These are phyloP conservation scores for Acacia crassicarpa DNA, from an alignment of 306 rosid genomes.

Conservation along the genomic window DNA sequence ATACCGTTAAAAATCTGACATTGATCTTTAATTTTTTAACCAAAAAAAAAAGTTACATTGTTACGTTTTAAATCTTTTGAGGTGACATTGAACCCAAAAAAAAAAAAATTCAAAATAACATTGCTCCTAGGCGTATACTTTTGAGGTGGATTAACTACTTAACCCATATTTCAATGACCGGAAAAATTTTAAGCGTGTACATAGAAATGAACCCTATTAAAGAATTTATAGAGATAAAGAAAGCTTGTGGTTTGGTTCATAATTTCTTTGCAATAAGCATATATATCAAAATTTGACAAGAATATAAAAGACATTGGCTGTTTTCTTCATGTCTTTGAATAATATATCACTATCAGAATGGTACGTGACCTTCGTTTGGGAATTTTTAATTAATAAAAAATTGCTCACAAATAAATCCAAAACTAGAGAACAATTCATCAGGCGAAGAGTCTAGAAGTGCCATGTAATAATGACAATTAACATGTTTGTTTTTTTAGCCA, in stretches of 20 bases:
- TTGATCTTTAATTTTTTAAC: too few species aligned
- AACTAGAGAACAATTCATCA: too few species aligned
- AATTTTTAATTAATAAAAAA: background rate
- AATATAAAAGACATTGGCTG: background rate
- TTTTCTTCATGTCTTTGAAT: conserved; percentile 3
- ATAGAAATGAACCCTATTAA: background rate
- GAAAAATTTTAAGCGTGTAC: background rate
- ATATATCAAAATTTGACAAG: background rate
- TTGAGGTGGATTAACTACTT: too few species aligned
- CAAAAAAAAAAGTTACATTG: too few species aligned
- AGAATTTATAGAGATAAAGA: background rate
- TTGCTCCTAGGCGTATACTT: too few species aligned
- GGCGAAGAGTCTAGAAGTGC: background rate
- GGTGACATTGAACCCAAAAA: too few species aligned
- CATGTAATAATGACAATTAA: background rate
- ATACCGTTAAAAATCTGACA: too few species aligned
- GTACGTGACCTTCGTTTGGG: background rate
- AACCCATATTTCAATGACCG: background rate
- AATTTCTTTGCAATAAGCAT: background rate
- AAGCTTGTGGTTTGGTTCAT: background rate
- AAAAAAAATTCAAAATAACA: too few species aligned
- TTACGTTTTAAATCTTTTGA: too few species aligned
- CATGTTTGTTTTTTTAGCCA: background rate
- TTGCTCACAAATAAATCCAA: background rate
- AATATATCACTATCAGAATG: background rate